A percentile compares a stretch with the other conserved stretches of the same genome.
Evolutionary conservation across 306 rosid species (phyloP).

Genomic region (Biancaea sappan): DNA sequence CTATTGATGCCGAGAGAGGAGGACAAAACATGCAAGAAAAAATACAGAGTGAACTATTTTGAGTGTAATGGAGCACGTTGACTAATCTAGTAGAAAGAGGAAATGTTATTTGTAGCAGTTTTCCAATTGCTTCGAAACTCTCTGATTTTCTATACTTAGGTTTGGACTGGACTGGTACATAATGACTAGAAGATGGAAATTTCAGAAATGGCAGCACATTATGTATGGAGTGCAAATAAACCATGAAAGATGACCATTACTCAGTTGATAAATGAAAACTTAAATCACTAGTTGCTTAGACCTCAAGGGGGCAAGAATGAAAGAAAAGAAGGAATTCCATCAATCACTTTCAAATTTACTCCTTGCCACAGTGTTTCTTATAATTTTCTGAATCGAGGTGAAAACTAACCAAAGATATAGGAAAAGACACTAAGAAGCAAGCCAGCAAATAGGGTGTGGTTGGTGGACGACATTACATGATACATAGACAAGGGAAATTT

Average conservation of each 20-base stretch:
- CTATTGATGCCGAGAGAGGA: too few relatives aligned
- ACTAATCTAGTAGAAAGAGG: not conserved
- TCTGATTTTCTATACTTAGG: too few relatives aligned
- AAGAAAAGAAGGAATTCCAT: not conserved
- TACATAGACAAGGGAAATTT: not conserved
- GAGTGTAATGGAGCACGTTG: not conserved
- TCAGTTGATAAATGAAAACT: not conserved
- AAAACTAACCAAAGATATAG: not conserved
- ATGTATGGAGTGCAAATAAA: not conserved
- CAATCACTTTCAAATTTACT: constrained; percentile 9
- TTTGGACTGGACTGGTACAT: too few relatives aligned
- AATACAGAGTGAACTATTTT: too few relatives aligned
- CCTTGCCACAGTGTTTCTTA: not conserved
- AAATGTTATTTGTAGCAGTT: not conserved
- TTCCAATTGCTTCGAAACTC: too few relatives aligned
- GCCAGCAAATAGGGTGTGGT: not conserved
- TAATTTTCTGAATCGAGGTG: not conserved
- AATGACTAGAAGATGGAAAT: not conserved
- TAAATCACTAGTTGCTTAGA: not conserved
- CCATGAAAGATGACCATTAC: not conserved
- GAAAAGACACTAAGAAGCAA: not conserved
- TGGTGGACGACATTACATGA: not conserved
- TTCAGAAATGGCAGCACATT: not conserved
- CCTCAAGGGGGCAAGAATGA: not conserved
- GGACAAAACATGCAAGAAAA: too few relatives aligned